These are phyloP conservation scores for Salix udensis DNA, from an alignment of 345 rosid genomes.

Conservation along the genomic window DNA sequence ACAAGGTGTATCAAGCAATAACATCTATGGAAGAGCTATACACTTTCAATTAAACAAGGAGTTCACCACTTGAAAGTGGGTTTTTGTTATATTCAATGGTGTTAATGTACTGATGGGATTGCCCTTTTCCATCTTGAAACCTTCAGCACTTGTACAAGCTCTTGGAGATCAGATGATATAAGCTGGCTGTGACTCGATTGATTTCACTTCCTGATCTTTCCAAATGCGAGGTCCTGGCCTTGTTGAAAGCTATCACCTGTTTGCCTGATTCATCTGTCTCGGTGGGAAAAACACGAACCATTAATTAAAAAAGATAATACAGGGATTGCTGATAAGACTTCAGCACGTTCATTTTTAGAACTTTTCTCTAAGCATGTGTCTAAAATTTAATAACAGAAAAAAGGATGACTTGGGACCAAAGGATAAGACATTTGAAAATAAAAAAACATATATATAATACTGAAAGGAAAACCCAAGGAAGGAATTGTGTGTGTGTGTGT, in stretches of 20 bases:
- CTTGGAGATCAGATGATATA: neutral
- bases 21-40: neutral
- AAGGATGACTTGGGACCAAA: neutral
- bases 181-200: neutral
- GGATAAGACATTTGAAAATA: neutral
- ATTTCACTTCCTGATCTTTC: slow-evolving; percentile 1
- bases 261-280: slow-evolving; percentile 6
- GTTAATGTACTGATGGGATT: neutral
- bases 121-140: neutral
- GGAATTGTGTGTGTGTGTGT: neutral
- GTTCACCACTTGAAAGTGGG: neutral
- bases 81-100: neutral
- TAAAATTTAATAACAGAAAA: neutral
- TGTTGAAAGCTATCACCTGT: slow-evolving; percentile 12
- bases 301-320: neutral
- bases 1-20: neutral
- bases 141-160: neutral
- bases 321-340: neutral
- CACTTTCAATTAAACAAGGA: neutral
- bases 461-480: neutral
- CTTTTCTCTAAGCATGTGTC: neutral
- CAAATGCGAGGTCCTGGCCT: neutral
- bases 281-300: neutral
- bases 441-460: too few relatives aligned
- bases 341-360: neutral